Base-by-base conservation (phyloP, 2,329 filamentous ascomycete species). In the Fusarium sulawesiense region DNA sequence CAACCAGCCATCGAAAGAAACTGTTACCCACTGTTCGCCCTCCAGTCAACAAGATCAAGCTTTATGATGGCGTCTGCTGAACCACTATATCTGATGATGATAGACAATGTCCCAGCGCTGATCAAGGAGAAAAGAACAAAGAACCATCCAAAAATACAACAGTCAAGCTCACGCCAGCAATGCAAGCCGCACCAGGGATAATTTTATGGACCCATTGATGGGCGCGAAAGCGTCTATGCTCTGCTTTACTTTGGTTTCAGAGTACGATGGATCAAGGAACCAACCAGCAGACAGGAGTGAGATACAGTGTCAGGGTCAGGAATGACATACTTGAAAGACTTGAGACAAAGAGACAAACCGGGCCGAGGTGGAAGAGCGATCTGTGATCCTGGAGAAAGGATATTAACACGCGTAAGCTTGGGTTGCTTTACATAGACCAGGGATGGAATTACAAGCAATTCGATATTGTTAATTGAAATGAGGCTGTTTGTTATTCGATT, bases 211-310 rank as follows among this genome's bases (percentile, higher is more conserved):
- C 51, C 68, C 68, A 68, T 60, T 41, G 67, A 71, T 68, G 55
- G 34, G 34, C 68, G 56, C 68, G 58, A 44, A 66, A 37, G 29
- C 50, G 68, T 71, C 64, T 53, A 68, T 68, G 67, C 58, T 71
- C 46, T 64, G 47, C 60, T 63, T 56, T 64, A 50, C 44, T 56
- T 54, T 45, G 37, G 68, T 72, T 72, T 69, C 68, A 71, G 64
- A 71, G 50, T 72, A 56, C 47, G 49, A 51, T 45, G 44, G 46
- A 42, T 49, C 50, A 56, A 51, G 41, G 60, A 53, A 25, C 68
- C 68, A 72, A 71, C 65, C 68, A 69, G 64, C 50, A 66, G 34
- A 61, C 46, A 49, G 45, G 44, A 72, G 68, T 66, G 65, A 70
- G 56, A 56, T 72, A 72, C 68, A 71, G 64, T 69, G 64, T 54